Evolutionary conservation across 2,329 filamentous ascomycete genomes (phyloP), one percentile per base, ranked within the genome.

Genomic region (Pestalotiopsis sp.): DNA sequence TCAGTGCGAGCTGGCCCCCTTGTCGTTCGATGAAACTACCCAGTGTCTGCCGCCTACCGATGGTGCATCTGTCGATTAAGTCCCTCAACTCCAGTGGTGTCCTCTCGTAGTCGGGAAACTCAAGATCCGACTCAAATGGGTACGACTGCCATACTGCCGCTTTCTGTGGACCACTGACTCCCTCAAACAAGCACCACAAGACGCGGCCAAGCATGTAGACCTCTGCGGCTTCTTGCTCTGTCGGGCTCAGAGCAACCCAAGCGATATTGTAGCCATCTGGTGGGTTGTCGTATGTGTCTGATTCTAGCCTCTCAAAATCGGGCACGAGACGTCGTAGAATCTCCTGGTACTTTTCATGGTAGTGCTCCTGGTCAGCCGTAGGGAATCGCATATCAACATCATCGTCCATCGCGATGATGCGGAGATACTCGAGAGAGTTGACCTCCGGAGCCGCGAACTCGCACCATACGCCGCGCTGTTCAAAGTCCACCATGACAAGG

Each of bases 181-280:
- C 86, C 74, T 90, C 88, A 67, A 89, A 89, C 17, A 89, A 83
- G 73, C 88, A 89, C 87, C 87, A 90, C 60, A 90, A 78, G 30
- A 88, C 80, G 52, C 87, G 82, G 5, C 87, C 88, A 17, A 90
- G 83, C 87, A 89, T 89, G 76, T 89, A 90, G 1, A 88, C 87
- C 74, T 88, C 85, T 22, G 87, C 87, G 0, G 84, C 80, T 72
- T 89, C 88, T 70, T 86, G 84, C 70, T 89, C 87, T 3, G 68
- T 69, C 1, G 76, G 74, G 14, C 79, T 82, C n/a, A 89, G 80
- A 65, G 82, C 84, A 4, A 83, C 79, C 87, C 87, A 90, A 3
- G 86, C 78, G 7, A 86, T 78, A 70, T 89, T 88, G 78, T 87
- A 89, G 44, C 86, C 85, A 44, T 76, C 68, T 2, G 77, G 73